These are phyloP conservation scores for Amanita jacksonii DNA, from an alignment of 768 basidiomycete genomes.

Conservation along the genomic window DNA sequence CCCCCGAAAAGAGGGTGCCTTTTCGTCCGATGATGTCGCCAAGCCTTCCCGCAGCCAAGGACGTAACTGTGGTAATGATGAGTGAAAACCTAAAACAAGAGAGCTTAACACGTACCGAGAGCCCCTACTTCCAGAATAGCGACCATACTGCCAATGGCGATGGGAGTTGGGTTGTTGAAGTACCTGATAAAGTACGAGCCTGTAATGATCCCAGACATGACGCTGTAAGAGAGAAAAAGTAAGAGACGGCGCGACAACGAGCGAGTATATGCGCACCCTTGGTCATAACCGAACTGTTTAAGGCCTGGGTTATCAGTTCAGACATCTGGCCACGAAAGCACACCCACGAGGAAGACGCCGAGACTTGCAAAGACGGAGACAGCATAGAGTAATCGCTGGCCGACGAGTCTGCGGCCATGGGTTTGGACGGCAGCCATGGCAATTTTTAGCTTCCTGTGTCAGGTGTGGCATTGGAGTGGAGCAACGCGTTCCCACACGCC, in stretches of 20 bases:
- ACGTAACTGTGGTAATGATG: constrained; percentile 43
- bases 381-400: constrained; percentile 58
- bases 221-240: constrained; percentile 29
- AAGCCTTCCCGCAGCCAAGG: constrained; percentile 66
- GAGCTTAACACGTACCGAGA: constrained; percentile 40
- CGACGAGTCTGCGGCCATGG: constrained; percentile 47
- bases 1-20: constrained; percentile 66
- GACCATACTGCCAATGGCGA: constrained; percentile 78
- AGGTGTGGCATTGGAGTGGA: too few species aligned
- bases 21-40: constrained; percentile 72
- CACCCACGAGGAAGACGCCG: constrained; percentile 65
- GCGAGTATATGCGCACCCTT: constrained; percentile 39
- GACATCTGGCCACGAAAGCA: constrained; percentile 4
- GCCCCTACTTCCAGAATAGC: constrained; percentile 87
- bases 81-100: background rate
- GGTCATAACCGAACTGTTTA: constrained; percentile 64
- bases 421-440: constrained; percentile 19
- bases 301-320: constrained; percentile 13
- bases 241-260: constrained; percentile 7
- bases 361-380: constrained; percentile 69
- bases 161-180: constrained; percentile 60
- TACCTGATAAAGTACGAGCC: constrained; percentile 69
- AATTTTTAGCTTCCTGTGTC: too few species aligned
- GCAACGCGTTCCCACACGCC: too few species aligned
- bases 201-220: constrained; percentile 82